Evolutionary conservation across 305 asterid species (phyloP), one percentile per base, ranked within the genome.

Genomic region (Fraxinus platypoda): DNA sequence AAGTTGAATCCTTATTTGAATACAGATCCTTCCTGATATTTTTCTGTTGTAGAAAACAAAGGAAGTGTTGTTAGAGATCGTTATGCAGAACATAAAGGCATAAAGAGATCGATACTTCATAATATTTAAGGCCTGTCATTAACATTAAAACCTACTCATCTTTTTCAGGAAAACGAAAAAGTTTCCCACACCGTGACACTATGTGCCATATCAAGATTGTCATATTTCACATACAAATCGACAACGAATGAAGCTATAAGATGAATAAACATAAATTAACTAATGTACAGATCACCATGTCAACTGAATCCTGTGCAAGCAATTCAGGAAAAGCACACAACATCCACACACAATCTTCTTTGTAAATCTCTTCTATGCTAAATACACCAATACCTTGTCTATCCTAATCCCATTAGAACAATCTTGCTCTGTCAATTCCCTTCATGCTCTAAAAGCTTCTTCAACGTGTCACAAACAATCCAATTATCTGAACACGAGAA

Each of bases 261-360:
- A 13, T 30, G 52, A 33, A 70, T 68, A 28, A 19, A 57, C 26
- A 62, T 26, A 78, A 78, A 34, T n/a, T 25, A 76, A 21, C 37
- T 71, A 78, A 75, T 37, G n/a, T 81, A 57, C 25, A 54, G 35
- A 79, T 38, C 76, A 62, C 46, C 83, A 80, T 76, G 59, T 41
- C 85, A 59, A 80, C 76, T 25, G 34, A 25, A 77, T 26, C 83
- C 86, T 84, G 68, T 66, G 81, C 80, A 77, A 9, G 74, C 82
- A 80, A 71, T 75, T 76, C 64, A 73, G 38, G 38, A 70, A 70
- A 25, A 13, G 37, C 79, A 83, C 78, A 64, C 87, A 80, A 21
- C 77, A 35, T 80, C n/a, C 80, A 76, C 78, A 76, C 81, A 80
- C 77, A 78, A 64, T 75, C 84, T 75, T 78, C 81, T 6, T 70